phyloP scores from a whole-genome alignment of 148 eudicot genomes.

The Linanthus parryae region DNA sequence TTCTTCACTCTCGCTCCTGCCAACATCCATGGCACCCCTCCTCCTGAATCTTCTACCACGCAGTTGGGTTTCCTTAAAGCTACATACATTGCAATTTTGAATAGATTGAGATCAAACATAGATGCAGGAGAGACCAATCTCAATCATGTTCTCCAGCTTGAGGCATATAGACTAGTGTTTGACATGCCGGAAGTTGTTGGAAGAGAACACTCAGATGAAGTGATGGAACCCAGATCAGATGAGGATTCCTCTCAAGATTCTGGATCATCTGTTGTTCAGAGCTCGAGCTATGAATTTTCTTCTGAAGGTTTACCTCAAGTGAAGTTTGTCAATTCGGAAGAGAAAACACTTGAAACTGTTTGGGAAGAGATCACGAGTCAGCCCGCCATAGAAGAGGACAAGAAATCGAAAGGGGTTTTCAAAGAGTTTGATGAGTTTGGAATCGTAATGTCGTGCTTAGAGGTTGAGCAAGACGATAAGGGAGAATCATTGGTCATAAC shows the following conservation, averaged over 20 bases:
- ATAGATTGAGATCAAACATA: slow-evolving; percentile 9
- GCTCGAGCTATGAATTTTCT: neutral
- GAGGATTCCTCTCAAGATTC: neutral
- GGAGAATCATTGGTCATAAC: slow-evolving; percentile 15
- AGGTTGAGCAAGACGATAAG: slow-evolving; percentile 13
- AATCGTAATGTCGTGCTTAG: slow-evolving; percentile 19
- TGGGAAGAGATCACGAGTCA: too few species aligned
- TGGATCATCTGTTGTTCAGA: neutral
- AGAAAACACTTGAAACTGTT: too few species aligned
- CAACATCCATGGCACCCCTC: neutral
- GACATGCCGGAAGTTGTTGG: slow-evolving; percentile 25
- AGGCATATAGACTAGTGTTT: slow-evolving; percentile 51
- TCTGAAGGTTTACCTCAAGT: neutral
- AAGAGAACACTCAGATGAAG: slow-evolving; percentile 11
- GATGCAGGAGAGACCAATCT: slow-evolving; percentile 20
- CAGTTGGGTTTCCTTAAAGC: slow-evolving; percentile 17
- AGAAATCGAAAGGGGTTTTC: slow-evolving; percentile 15
- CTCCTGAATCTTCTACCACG: slow-evolving; percentile 5
- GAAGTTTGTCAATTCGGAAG: too few species aligned
- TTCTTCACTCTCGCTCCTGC: slow-evolving; percentile 22
- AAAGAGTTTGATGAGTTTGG: slow-evolving; percentile 25
- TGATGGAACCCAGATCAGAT: neutral
- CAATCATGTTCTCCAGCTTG: slow-evolving; percentile 33
- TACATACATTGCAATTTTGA: slow-evolving; percentile 11
- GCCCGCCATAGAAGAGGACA: slow-evolving; percentile 11